These are phyloP conservation scores for Russula sp. DNA, from an alignment of 768 basidiomycete genomes.

Conservation along the genomic window DNA sequence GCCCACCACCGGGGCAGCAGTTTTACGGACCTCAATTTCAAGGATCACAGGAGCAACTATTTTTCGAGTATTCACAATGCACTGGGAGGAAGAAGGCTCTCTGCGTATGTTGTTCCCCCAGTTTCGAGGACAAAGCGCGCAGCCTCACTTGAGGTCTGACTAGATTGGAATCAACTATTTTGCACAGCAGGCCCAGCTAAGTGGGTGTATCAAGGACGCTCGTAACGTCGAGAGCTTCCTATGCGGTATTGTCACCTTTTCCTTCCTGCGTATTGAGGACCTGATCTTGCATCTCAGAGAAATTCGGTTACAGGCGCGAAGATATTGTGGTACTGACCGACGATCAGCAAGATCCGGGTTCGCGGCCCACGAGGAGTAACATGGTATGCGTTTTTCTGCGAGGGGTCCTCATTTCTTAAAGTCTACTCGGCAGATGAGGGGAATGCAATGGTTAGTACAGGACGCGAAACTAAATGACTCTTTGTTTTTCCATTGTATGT, in stretches of 20 bases:
- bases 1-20: constrained; percentile 35
- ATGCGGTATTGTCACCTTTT: constrained; percentile 27
- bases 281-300: constrained; percentile 27
- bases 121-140: not conserved
- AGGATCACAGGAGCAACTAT: constrained; percentile 33
- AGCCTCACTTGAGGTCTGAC: not conserved
- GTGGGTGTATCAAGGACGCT: constrained; percentile 58
- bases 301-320: constrained; percentile 44
- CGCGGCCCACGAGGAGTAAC: constrained; percentile 46
- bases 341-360: constrained; percentile 38
- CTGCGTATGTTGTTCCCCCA: constrained; percentile 33
- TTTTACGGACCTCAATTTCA: constrained; percentile 41
- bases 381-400: constrained; percentile 34
- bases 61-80: constrained; percentile 53
- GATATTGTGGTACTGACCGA: constrained; percentile 59
- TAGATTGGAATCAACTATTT: constrained; percentile 54
- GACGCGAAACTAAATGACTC: constrained; percentile 51
- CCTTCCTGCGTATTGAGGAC: not conserved
- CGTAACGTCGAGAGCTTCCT: constrained; percentile 47
- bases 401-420: not conserved
- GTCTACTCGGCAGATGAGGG: constrained; percentile 33
- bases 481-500: constrained; percentile 47
- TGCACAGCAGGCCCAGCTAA: constrained; percentile 37
- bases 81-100: constrained; percentile 50
- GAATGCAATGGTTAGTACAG: constrained; percentile 54